Conservation (phyloP, 192 early-diverging fungal genomes). For the Rhizophagus sp. region DNA sequence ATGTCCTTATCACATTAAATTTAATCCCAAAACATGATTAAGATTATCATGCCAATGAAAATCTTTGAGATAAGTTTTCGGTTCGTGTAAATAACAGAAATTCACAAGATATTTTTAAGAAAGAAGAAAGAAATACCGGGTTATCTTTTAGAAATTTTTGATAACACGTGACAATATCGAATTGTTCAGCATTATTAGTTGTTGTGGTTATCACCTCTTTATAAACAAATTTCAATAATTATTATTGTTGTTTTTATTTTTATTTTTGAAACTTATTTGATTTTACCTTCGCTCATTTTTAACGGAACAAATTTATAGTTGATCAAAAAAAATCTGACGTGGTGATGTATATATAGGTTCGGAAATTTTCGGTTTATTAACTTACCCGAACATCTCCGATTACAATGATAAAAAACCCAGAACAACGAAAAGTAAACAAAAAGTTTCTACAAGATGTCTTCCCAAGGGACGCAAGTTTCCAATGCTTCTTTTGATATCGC, state of each 20-base stretch:
- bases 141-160: conserved; percentile 36
- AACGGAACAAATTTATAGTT: not conserved
- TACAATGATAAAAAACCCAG: too few species aligned
- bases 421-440: not conserved
- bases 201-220: too few species aligned
- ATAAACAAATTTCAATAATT: not conserved
- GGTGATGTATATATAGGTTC: too few species aligned
- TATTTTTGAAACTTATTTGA: not conserved
- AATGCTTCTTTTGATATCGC: not conserved
- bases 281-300: not conserved
- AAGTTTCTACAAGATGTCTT: not conserved
- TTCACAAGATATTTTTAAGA: not conserved
- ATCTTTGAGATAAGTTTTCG: not conserved
- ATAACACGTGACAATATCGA: conserved; percentile 43
- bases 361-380: too few species aligned
- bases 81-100: not conserved
- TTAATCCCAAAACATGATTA: not conserved
- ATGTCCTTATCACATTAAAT: conserved; percentile 48
- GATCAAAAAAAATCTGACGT: too few species aligned
- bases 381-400: too few species aligned
- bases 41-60: not conserved
- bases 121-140: conserved; percentile 27
- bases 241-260: not conserved
- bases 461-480: not conserved
- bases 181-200: conserved; percentile 18